Evolutionary conservation across 106 monocot species (phyloP).

Genomic region (Apostasia ramifera): DNA sequence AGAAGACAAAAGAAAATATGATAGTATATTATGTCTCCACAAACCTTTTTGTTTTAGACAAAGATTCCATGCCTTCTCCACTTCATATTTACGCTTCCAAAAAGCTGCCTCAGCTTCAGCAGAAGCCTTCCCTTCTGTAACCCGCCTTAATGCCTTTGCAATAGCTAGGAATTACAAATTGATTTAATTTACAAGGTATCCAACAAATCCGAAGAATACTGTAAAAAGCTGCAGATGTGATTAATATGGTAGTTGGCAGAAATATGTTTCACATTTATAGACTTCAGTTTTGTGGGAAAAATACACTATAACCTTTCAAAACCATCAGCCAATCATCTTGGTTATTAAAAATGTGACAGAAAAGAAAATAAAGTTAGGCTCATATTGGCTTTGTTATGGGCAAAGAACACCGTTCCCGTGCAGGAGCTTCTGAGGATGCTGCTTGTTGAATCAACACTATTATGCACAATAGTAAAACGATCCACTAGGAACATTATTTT

Average conservation of each 20-base stretch:
- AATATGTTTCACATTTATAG: background rate
- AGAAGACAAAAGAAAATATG: too few species aligned
- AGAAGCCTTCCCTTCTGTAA: conserved; percentile 81
- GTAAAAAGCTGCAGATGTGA: background rate
- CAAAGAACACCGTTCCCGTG: too few species aligned
- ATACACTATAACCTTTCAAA: too few species aligned
- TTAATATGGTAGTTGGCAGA: background rate
- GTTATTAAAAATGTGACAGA: background rate
- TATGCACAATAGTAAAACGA: too few species aligned
- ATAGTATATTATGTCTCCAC: background rate
- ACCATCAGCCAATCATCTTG: background rate
- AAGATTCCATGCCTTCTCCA: conserved; percentile 61
- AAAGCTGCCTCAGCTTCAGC: conserved; percentile 87
- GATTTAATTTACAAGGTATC: conserved; percentile 4
- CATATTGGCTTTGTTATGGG: too few species aligned
- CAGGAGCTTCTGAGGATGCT: too few species aligned
- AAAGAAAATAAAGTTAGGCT: background rate
- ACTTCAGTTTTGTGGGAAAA: too few species aligned
- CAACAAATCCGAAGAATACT: background rate
- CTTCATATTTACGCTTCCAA: conserved; percentile 92
- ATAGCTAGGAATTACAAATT: conserved; percentile 57
- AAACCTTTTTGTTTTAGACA: conserved; percentile 49
- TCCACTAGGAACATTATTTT: too few species aligned
- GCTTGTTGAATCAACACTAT: too few species aligned
- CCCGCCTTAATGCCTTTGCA: conserved; percentile 81